phyloP scores from a whole-genome alignment of 176 grass and related monocot genomes.

The Elaeis guineensis region DNA sequence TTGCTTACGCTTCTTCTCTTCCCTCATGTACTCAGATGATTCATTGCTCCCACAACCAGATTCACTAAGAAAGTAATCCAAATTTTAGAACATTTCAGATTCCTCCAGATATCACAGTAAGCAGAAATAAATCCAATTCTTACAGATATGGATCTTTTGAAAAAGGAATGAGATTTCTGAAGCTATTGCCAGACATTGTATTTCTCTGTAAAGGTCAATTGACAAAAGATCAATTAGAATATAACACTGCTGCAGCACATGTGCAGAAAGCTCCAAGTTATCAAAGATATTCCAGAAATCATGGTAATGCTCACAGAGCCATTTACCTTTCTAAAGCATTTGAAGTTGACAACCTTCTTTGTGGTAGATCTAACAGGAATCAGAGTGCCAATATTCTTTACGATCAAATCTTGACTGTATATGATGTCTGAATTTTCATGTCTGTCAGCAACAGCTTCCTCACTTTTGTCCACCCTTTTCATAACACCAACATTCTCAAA shows the following conservation, averaged over 20 bases:
- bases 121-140: conserved; percentile 17
- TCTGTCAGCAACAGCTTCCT: conserved; percentile 38
- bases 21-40: conserved; percentile 48
- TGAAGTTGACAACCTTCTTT: conserved; percentile 58
- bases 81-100: background rate
- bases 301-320: background rate
- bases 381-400: conserved; percentile 28
- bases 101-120: conserved; percentile 4
- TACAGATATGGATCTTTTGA: conserved; percentile 69
- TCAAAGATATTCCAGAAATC: no score
- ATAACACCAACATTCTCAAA: conserved; percentile 33
- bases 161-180: conserved; percentile 73
- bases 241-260: no score
- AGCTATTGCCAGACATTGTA: conserved; percentile 80
- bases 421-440: conserved; percentile 71
- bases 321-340: conserved; percentile 78
- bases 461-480: conserved; percentile 38
- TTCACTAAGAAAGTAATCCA: conserved; percentile 42
- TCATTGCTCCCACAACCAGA: conserved; percentile 32
- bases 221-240: background rate
- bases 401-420: conserved; percentile 65
- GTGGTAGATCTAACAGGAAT: conserved; percentile 21
- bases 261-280: no score
- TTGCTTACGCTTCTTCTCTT: conserved; percentile 77
- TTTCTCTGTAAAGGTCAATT: conserved; percentile 46